Evolutionary conservation across 2,329 filamentous ascomycete species (phyloP).

Genomic region (Alternaria sp.): DNA sequence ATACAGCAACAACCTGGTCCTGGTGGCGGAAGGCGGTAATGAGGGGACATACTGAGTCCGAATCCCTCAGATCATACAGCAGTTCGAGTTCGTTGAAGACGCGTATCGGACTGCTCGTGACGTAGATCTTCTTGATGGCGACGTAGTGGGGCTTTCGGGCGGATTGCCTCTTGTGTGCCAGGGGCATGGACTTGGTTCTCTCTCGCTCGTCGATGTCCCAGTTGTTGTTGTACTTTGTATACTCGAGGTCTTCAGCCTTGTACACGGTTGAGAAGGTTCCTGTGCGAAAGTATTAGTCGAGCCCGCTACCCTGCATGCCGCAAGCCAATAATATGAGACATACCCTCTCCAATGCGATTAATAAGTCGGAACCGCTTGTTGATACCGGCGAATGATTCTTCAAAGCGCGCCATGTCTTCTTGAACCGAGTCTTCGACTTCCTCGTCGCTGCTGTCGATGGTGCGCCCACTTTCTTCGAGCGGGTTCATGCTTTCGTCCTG

Average conservation of each 20-base stretch:
- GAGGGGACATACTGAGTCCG: conserved; percentile 86
- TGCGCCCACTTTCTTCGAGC: conserved; percentile 60
- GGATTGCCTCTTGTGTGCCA: conserved; percentile 64
- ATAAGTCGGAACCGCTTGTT: conserved; percentile 86
- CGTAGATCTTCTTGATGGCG: conserved; percentile 99
- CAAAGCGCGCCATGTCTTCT: conserved; percentile 87
- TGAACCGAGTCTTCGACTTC: conserved; percentile 73
- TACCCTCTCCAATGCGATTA: conserved; percentile 96
- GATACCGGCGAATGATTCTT: conserved; percentile 83
- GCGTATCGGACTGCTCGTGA: conserved; percentile 90
- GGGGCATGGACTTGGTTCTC: conserved; percentile 72
- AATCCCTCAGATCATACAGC: conserved; percentile 84
- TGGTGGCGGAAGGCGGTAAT: conserved; percentile 96
- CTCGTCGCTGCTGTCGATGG: conserved; percentile 59
- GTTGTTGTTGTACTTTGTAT: conserved; percentile 81
- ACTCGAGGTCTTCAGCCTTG: conserved; percentile 93
- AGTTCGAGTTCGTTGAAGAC: conserved; percentile 97
- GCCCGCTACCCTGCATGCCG: conserved; percentile 34
- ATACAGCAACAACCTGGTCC: conserved; percentile 92
- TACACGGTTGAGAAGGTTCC: conserved; percentile 99
- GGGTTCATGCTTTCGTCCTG: conserved; percentile 60
- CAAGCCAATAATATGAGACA: conserved; percentile 32
- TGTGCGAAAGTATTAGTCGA: conserved; percentile 52
- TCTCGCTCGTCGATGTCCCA: conserved; percentile 80
- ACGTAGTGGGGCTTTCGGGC: conserved; percentile 74